Conservation (phyloP, 1,284 basidiomycete genomes). For the Pterulicium gracile region DNA sequence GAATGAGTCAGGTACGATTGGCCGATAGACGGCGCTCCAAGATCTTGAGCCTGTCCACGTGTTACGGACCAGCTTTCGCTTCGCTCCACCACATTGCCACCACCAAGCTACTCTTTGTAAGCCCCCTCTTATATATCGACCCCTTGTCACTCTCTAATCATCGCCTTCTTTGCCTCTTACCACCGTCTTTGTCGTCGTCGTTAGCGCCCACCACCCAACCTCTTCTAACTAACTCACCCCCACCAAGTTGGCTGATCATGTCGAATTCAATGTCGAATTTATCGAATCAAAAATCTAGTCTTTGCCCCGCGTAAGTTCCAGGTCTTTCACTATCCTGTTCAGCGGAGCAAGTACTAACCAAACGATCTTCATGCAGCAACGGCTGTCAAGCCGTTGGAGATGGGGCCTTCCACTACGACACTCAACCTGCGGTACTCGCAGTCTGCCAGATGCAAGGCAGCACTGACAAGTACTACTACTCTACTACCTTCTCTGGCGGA, state of each 20-base stretch:
- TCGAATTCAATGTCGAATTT: conserved; percentile 63
- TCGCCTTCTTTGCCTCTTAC: too few relatives aligned
- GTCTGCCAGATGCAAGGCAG: conserved; percentile 73
- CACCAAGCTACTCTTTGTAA: too few relatives aligned
- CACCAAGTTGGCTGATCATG: conserved; percentile 76
- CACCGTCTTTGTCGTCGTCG: not conserved
- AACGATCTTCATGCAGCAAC: conserved; percentile 47
- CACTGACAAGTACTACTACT: conserved; percentile 77
- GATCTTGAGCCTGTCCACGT: too few relatives aligned
- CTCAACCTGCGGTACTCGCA: conserved; percentile 68
- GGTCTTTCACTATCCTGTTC: conserved; percentile 19
- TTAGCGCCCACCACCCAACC: not conserved
- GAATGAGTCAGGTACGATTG: too few relatives aligned
- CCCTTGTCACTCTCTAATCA: too few relatives aligned
- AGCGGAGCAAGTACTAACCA: conserved; percentile 9
- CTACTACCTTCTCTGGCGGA: conserved; percentile 82
- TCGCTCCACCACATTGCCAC: too few relatives aligned
- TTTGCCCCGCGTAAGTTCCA: conserved; percentile 71
- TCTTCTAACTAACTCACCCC: conserved; percentile 5
- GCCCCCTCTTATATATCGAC: too few relatives aligned
- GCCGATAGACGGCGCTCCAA: too few relatives aligned
- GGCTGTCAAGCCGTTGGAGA: conserved; percentile 88
- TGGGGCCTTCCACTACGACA: conserved; percentile 77
- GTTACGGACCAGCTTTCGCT: too few relatives aligned
- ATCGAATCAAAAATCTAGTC: conserved; percentile 73